Evolutionary conservation across 768 basidiomycete species (phyloP).

Genomic region (Neoboletus magnificus): DNA sequence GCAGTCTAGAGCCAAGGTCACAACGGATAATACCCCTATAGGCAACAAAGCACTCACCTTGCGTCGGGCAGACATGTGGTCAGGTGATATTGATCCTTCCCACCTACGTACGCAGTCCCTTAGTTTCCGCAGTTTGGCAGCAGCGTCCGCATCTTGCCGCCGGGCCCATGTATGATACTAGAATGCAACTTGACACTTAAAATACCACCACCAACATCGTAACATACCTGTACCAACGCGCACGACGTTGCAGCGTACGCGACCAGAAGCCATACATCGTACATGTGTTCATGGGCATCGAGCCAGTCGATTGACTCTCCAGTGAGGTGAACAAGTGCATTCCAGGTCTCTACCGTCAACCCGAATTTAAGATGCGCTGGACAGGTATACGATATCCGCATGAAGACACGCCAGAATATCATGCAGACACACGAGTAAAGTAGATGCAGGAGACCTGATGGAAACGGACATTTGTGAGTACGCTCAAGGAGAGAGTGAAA

Average conservation of each 20-base stretch:
- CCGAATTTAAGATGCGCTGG: conserved; percentile 88
- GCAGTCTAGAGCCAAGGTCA: conserved; percentile 56
- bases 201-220: neutral
- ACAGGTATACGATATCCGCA: conserved; percentile 93
- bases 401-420: conserved; percentile 98
- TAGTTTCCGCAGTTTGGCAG: conserved; percentile 69
- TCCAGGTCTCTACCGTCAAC: conserved; percentile 79
- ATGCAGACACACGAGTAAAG: conserved; percentile 88
- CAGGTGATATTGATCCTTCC: conserved; percentile 83
- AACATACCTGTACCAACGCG: conserved; percentile 81
- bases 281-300: conserved; percentile 70
- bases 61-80: conserved; percentile 92
- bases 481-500: neutral
- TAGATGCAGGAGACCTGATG: conserved; percentile 78
- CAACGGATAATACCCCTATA: neutral
- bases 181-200: conserved; percentile 7
- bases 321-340: conserved; percentile 64
- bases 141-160: conserved; percentile 71
- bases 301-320: conserved; percentile 89
- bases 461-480: conserved; percentile 2
- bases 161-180: conserved; percentile 95
- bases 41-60: conserved; percentile 51
- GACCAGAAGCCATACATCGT: conserved; percentile 85
- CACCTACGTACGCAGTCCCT: conserved; percentile 84
- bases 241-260: conserved; percentile 87